A percentile compares a stretch with the other conserved stretches of the same genome.
phyloP scores from a whole-genome alignment of 805 yeast species.

The Spathaspora girioi region DNA sequence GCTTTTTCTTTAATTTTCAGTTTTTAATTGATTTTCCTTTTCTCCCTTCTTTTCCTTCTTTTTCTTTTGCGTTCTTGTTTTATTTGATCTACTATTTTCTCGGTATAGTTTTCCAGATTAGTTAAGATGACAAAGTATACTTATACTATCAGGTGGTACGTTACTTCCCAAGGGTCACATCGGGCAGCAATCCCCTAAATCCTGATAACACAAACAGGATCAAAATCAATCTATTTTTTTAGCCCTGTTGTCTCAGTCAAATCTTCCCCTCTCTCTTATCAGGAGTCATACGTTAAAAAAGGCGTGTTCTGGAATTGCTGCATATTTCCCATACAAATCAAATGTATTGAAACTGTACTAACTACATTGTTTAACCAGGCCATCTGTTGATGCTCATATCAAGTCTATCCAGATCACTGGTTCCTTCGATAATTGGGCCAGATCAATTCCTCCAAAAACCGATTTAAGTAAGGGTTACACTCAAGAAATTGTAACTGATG shows the following conservation, averaged over 20 bases:
- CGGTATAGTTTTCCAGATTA: neutral
- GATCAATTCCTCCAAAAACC: constrained; percentile 13
- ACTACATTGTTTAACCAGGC: constrained; percentile 7
- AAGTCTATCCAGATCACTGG: constrained; percentile 36
- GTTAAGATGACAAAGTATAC: constrained; percentile 11
- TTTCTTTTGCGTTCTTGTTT: neutral
- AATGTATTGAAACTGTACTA: neutral
- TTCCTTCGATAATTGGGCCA: constrained; percentile 38
- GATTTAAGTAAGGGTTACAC: constrained; percentile 4
- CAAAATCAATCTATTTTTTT: neutral
- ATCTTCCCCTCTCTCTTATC: constrained; percentile 2
- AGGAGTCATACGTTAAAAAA: neutral
- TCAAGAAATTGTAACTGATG: constrained; percentile 17
- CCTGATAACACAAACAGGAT: neutral
- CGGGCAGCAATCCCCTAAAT: neutral
- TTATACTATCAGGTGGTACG: constrained; percentile 15
- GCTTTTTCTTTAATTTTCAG: neutral
- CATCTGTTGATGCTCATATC: constrained; percentile 8
- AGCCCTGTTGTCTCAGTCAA: neutral
- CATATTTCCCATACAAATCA: neutral
- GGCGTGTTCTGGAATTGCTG: neutral
- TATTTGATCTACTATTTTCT: neutral
- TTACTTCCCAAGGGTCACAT: neutral
- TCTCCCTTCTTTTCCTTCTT: neutral
- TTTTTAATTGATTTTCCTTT: neutral